Evolutionary conservation across 1,139 yeast species (phyloP).

Genomic region (Meyerozyma smithsonii): DNA sequence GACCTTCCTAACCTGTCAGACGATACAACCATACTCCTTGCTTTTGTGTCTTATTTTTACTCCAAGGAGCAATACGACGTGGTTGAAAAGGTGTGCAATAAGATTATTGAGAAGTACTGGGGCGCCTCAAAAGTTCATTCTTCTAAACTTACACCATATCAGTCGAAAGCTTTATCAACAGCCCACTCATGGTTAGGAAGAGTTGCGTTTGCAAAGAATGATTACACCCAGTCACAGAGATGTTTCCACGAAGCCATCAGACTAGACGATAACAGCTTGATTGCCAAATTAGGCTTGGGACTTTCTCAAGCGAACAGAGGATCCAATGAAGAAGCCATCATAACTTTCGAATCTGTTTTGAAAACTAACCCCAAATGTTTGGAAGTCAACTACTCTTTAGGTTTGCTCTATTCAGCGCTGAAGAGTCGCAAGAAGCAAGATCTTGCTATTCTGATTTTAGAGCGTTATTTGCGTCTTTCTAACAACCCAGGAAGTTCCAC

Average conservation of each 20-base stretch:
- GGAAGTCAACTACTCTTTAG: constrained; percentile 74
- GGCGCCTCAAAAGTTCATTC: constrained; percentile 24
- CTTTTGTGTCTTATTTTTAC: constrained; percentile 51
- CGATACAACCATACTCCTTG: constrained; percentile 41
- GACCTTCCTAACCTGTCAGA: constrained; percentile 14
- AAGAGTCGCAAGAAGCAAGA: constrained; percentile 31
- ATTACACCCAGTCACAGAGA: constrained; percentile 65
- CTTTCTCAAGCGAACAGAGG: constrained; percentile 77
- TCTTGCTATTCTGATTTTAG: constrained; percentile 63
- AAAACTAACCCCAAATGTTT: constrained; percentile 64
- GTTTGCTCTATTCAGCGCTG: constrained; percentile 61
- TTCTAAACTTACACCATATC: constrained; percentile 24
- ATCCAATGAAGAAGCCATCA: constrained; percentile 75
- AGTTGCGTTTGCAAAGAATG: constrained; percentile 54
- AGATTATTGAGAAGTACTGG: constrained; percentile 38
- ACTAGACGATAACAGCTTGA: constrained; percentile 54
- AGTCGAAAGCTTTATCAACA: constrained; percentile 55
- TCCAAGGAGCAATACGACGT: constrained; percentile 54
- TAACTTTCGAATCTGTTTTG: constrained; percentile 74
- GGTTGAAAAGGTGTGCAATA: constrained; percentile 54
- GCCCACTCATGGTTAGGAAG: constrained; percentile 86
- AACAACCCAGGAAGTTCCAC: constrained; percentile 37
- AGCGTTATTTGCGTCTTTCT: constrained; percentile 64
- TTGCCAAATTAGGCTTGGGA: constrained; percentile 80
- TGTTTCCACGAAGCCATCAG: constrained; percentile 70